Percentiles rank a stretch among this genome's conserved stretches.
These are phyloP conservation scores for Zangia roseola DNA, from an alignment of 768 basidiomycete species.

Conservation along the genomic window DNA sequence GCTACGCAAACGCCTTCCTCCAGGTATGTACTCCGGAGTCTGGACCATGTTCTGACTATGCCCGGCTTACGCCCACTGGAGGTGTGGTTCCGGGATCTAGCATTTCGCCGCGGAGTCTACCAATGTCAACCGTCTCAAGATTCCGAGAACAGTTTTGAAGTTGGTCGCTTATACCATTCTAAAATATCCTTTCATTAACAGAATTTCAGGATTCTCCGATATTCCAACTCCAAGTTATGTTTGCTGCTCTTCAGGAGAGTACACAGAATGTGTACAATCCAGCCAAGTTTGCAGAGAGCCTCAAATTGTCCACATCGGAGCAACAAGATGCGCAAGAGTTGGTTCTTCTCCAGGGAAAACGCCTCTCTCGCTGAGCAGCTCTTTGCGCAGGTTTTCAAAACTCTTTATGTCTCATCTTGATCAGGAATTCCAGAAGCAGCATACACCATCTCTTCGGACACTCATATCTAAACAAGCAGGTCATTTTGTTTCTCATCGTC, in stretches of 20 bases:
- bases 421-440: slow-evolving; percentile 83
- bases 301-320: slow-evolving; percentile 76
- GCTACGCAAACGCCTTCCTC: slow-evolving; percentile 93
- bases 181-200: not conserved
- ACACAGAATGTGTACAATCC: slow-evolving; percentile 78
- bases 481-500: not conserved
- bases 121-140: slow-evolving; percentile 61
- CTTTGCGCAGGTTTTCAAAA: slow-evolving; percentile 75
- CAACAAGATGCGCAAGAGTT: slow-evolving; percentile 99
- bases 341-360: slow-evolving; percentile 20
- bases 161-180: slow-evolving; percentile 21
- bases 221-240: slow-evolving; percentile 74
- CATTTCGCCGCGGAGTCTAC: slow-evolving; percentile 84
- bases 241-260: slow-evolving; percentile 83
- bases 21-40: slow-evolving; percentile 63
- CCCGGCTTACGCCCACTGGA: slow-evolving; percentile 30
- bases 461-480: slow-evolving; percentile 73
- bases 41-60: not conserved
- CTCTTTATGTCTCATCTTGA: slow-evolving; percentile 90
- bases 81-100: slow-evolving; percentile 90
- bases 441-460: slow-evolving; percentile 55
- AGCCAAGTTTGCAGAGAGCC: slow-evolving; percentile 76
- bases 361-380: slow-evolving; percentile 4
- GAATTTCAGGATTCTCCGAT: slow-evolving; percentile 65
- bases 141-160: slow-evolving; percentile 42